phyloP scores from a whole-genome alignment of 495 filamentous ascomycete genomes.

The Talaromyces stipitatus region DNA sequence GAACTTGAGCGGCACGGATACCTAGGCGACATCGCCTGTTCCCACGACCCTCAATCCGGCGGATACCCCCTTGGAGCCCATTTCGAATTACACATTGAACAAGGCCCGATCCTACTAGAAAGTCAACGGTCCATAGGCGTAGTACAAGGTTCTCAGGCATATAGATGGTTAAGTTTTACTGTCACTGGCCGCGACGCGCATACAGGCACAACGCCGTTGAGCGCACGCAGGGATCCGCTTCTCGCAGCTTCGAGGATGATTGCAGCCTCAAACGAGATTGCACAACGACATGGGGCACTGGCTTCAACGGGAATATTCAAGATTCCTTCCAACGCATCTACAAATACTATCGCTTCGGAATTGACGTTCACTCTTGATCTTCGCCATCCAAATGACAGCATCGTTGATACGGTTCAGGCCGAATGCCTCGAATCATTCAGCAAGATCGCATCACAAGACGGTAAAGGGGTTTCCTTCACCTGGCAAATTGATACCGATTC shows the following conservation, averaged over 20 bases:
- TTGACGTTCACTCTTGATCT: conserved; percentile 70
- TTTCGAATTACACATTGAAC: conserved; percentile 81
- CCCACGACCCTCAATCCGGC: conserved; percentile 41
- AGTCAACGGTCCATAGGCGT: conserved; percentile 58
- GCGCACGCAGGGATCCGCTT: conserved; percentile 52
- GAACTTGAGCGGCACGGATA: conserved; percentile 68
- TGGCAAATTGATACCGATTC: conserved; percentile 58
- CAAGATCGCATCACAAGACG: conserved; percentile 46
- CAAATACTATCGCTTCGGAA: conserved; percentile 66
- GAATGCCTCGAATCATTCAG: conserved; percentile 47
- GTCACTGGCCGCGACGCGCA: conserved; percentile 62
- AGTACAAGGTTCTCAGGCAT: conserved; percentile 59
- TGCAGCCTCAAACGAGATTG: conserved; percentile 54
- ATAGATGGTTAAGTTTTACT: conserved; percentile 63
- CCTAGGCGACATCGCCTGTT: conserved; percentile 49
- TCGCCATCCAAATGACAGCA: conserved; percentile 51
- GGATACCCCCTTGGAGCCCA: conserved; percentile 61
- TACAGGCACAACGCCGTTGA: conserved; percentile 68
- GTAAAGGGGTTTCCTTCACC: conserved; percentile 42
- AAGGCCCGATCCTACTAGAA: conserved; percentile 62
- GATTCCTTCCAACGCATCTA: conserved; percentile 51
- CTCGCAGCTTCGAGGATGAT: conserved; percentile 64
- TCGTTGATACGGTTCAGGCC: conserved; percentile 49
- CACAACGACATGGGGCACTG: conserved; percentile 45
- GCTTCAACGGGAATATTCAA: conserved; percentile 68